Percentiles rank a stretch among this genome's conserved stretches.
phyloP scores from a whole-genome alignment of 495 filamentous ascomycete genomes.

The Trichoderma gamsii region DNA sequence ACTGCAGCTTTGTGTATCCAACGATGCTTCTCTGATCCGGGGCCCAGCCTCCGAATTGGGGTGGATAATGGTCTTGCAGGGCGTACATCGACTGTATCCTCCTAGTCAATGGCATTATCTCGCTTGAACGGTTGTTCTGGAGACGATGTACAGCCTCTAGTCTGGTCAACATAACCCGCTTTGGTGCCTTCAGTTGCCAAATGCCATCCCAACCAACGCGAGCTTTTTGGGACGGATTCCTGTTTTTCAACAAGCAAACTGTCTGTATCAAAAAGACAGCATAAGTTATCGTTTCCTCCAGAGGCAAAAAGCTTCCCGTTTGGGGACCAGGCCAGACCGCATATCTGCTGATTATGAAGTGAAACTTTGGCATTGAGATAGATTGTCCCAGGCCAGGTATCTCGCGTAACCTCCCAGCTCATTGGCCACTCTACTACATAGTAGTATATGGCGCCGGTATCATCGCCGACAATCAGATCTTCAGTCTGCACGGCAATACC shows the following conservation, averaged over 20 bases:
- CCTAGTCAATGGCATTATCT: conserved; percentile 23
- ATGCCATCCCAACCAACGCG: background rate
- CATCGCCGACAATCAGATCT: conserved; percentile 84
- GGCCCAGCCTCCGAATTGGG: conserved; percentile 12
- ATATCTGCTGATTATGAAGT: conserved; percentile 85
- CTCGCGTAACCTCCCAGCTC: conserved; percentile 44
- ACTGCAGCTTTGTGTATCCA: conserved; percentile 82
- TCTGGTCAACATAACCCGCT: background rate
- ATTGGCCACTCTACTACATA: conserved; percentile 86
- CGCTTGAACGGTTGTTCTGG: background rate
- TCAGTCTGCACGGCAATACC: conserved; percentile 51
- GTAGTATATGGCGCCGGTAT: conserved; percentile 77
- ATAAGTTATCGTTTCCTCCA: conserved; percentile 87
- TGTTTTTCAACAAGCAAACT: conserved; percentile 45
- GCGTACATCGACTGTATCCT: background rate
- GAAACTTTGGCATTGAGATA: conserved; percentile 68
- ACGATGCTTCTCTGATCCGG: conserved; percentile 60
- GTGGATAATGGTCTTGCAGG: background rate
- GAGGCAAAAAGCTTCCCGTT: conserved; percentile 74
- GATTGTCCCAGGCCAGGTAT: conserved; percentile 70
- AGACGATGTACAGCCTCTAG: background rate
- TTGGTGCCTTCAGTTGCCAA: background rate
- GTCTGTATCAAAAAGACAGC: conserved; percentile 69
- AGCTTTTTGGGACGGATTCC: background rate
- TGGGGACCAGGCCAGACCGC: conserved; percentile 81